Percentiles rank a stretch among this genome's conserved stretches.
phyloP scores from a whole-genome alignment of 768 basidiomycete species.

The Phlebiopsis gigantea region DNA sequence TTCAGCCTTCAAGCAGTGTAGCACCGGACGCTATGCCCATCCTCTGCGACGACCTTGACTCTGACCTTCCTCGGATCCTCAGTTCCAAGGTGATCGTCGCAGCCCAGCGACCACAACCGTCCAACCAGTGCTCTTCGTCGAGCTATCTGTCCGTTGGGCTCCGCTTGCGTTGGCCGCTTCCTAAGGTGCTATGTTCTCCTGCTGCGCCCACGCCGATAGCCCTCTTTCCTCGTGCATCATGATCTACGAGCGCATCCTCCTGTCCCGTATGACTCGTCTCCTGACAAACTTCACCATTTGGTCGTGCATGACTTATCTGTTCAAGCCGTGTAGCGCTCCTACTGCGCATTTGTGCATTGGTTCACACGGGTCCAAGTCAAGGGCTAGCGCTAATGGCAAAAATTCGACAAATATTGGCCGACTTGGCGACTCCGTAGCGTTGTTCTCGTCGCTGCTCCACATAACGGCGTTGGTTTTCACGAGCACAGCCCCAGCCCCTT shows the following conservation, averaged over 20 bases:
- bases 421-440: neutral
- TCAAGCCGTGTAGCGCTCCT: neutral
- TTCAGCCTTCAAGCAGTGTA: neutral
- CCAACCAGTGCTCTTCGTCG: neutral
- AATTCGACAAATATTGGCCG: neutral
- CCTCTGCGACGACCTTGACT: too few species aligned
- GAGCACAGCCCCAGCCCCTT: neutral
- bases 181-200: neutral
- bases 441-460: neutral
- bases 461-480: neutral
- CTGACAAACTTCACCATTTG: slow-evolving; percentile 1
- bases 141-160: neutral
- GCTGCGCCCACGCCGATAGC: neutral
- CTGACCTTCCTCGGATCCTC: too few species aligned
- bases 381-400: neutral
- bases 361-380: slow-evolving; percentile 4
- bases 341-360: neutral
- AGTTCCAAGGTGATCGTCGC: too few species aligned
- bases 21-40: neutral
- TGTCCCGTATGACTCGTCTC: slow-evolving; percentile 5
- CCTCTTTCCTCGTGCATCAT: neutral
- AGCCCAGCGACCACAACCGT: neutral
- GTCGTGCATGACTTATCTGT: neutral
- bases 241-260: slow-evolving; percentile 3
- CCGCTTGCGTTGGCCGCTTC: neutral